These are phyloP conservation scores for Fusarium illudens DNA, from an alignment of 2,329 filamentous ascomycete genomes.

Conservation along the genomic window DNA sequence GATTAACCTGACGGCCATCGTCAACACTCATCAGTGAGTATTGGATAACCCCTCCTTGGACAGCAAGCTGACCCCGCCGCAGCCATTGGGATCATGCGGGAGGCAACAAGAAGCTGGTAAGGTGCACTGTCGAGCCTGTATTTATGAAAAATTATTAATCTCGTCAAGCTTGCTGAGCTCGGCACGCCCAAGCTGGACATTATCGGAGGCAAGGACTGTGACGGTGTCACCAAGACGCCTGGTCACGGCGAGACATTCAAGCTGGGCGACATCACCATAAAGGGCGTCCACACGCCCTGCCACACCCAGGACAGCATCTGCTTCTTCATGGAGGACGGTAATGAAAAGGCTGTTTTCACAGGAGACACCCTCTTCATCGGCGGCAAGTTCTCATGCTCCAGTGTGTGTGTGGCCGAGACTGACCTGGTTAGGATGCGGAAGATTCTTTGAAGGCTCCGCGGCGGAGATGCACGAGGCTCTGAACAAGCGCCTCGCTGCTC, in stretches of 20 bases:
- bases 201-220: slow-evolving; percentile 88
- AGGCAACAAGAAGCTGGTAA: slow-evolving; percentile 84
- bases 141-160: neutral
- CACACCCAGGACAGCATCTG: slow-evolving; percentile 99
- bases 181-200: slow-evolving; percentile 73
- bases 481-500: slow-evolving; percentile 80
- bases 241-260: slow-evolving; percentile 79
- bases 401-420: neutral
- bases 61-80: slow-evolving; percentile 7
- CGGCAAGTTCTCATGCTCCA: slow-evolving; percentile 58
- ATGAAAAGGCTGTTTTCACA: slow-evolving; percentile 84
- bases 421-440: slow-evolving; percentile 75
- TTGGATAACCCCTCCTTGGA: neutral
- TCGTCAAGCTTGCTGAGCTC: slow-evolving; percentile 51
- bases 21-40: slow-evolving; percentile 95
- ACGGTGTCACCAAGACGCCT: slow-evolving; percentile 80
- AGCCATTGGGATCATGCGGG: slow-evolving; percentile 96
- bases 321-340: slow-evolving; percentile 86
- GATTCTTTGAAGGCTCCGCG: slow-evolving; percentile 93
- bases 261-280: slow-evolving; percentile 84
- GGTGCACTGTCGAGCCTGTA: slow-evolving; percentile 23
- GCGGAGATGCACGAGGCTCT: slow-evolving; percentile 92
- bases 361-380: slow-evolving; percentile 97
- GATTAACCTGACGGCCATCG: slow-evolving; percentile 86
- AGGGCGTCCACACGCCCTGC: slow-evolving; percentile 92